phyloP scores from a whole-genome alignment of 1,284 basidiomycete species.

The Cryptococcus neoformans region DNA sequence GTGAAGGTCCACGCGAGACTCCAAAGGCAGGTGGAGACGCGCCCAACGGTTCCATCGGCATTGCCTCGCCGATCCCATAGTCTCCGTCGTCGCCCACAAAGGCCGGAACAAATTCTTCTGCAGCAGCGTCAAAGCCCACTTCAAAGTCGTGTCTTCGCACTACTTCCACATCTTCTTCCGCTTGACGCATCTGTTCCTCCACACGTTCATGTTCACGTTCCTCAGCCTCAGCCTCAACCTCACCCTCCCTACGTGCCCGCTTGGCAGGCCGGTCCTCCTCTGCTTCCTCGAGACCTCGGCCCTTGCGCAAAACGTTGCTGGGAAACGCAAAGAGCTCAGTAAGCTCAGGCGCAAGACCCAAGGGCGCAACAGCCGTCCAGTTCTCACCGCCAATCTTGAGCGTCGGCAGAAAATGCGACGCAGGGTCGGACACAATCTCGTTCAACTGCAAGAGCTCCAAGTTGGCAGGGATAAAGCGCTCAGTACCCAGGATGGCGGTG shows the following conservation, averaged over 20 bases:
- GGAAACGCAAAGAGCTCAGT: conserved; percentile 79
- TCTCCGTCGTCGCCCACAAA: conserved; percentile 14
- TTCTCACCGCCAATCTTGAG: conserved; percentile 61
- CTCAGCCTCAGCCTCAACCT: conserved; percentile 4
- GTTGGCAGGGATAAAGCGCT: conserved; percentile 78
- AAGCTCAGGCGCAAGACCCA: conserved; percentile 67
- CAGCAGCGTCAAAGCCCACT: conserved; percentile 9
- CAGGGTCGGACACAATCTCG: conserved; percentile 79
- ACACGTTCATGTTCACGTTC: conserved; percentile 7
- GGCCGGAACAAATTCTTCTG: conserved; percentile 14
- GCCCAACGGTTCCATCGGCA: conserved; percentile 53
- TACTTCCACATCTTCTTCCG: background rate
- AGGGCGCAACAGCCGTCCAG: conserved; percentile 65
- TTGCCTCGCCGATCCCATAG: conserved; percentile 38
- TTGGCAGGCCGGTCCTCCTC: conserved; percentile 37
- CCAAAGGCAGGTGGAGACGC: conserved; percentile 5
- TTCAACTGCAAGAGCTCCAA: conserved; percentile 74
- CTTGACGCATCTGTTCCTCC: background rate
- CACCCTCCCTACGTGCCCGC: conserved; percentile 24
- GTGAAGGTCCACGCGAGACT: conserved; percentile 21
- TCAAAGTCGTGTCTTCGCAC: conserved; percentile 5
- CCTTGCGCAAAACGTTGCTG: conserved; percentile 52
- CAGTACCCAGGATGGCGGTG: conserved; percentile 68
- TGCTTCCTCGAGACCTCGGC: conserved; percentile 55
- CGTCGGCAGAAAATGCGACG: conserved; percentile 73